Evolutionary conservation across 805 yeast species (phyloP).

Genomic region (Candida peoriensis): DNA sequence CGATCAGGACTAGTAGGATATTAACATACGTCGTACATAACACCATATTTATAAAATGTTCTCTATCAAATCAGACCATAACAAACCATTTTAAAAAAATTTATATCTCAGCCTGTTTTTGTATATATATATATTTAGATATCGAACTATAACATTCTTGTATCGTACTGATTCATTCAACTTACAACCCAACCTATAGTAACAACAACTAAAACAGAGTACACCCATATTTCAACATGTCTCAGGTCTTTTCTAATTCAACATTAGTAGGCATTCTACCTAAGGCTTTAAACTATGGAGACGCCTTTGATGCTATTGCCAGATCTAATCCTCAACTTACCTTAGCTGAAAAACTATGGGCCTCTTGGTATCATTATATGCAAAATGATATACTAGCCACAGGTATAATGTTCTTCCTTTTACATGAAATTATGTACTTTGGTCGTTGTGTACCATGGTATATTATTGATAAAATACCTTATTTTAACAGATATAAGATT

Average conservation of each 20-base stretch:
- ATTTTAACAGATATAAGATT: conserved; percentile 78
- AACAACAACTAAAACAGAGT: no score
- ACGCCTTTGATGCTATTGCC: neutral
- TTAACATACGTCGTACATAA: no score
- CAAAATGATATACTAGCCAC: conserved; percentile 87
- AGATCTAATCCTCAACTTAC: conserved; percentile 1
- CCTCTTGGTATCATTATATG: conserved; percentile 75
- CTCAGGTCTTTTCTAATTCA: conserved; percentile 3
- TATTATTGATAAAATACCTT: conserved; percentile 77
- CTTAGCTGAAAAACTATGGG: conserved; percentile 71
- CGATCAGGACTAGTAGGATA: no score
- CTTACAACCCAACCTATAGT: no score
- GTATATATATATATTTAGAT: no score
- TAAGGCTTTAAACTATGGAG: conserved; percentile 1
- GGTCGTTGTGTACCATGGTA: conserved; percentile 91
- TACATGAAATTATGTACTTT: conserved; percentile 85
- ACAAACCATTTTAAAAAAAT: no score
- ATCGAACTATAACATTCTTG: no score
- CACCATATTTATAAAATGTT: no score
- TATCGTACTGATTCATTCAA: no score
- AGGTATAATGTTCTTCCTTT: conserved; percentile 70
- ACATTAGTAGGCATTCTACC: conserved; percentile 1
- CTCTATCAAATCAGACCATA: no score
- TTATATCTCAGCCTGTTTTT: no score
- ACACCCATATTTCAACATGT: conserved; percentile 1